A percentile compares a stretch with the other conserved stretches of the same genome.
These are phyloP conservation scores for Rachicladosporium sp. DNA, from an alignment of 2,329 filamentous ascomycete species.

Conservation along the genomic window DNA sequence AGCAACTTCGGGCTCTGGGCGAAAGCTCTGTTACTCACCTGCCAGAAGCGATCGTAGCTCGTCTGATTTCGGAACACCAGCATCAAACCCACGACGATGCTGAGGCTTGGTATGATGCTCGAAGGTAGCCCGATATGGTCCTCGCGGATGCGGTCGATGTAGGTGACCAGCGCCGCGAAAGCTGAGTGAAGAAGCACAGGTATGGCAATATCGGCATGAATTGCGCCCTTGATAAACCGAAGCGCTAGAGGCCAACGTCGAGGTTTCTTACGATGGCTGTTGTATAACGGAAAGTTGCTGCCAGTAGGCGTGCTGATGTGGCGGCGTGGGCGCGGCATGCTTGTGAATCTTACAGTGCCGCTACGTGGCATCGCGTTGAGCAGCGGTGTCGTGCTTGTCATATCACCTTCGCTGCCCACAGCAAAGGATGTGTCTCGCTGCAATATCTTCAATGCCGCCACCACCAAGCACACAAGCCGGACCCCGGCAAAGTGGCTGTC, in stretches of 20 bases:
- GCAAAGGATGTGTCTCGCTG: no score
- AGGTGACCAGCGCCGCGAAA: slow-evolving; percentile 48
- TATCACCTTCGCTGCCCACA: no score
- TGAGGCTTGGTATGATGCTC: slow-evolving; percentile 49
- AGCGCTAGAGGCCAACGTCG: slow-evolving; percentile 50
- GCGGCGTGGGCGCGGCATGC: slow-evolving; percentile 1
- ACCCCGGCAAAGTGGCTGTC: no score
- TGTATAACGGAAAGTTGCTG: slow-evolving; percentile 28
- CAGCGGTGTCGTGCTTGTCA: no score
- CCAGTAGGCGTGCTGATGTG: slow-evolving; percentile 18
- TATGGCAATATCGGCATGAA: slow-evolving; percentile 46
- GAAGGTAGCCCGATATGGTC: slow-evolving; percentile 43
- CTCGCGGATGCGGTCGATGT: slow-evolving; percentile 35
- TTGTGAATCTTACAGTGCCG: no score
- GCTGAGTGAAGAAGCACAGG: slow-evolving; percentile 46
- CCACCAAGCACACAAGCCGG: no score
- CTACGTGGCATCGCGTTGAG: no score
- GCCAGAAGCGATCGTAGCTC: slow-evolving; percentile 53
- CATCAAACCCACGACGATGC: slow-evolving; percentile 55
- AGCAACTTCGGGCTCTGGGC: slow-evolving; percentile 36
- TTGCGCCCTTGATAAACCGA: slow-evolving; percentile 51
- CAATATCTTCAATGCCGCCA: no score
- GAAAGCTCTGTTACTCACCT: slow-evolving; percentile 6
- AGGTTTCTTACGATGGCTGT: slow-evolving; percentile 34
- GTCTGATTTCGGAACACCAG: slow-evolving; percentile 56